Conservation (phyloP, 2,329 filamentous ascomycete genomes). For the Colletotrichum neosansevieriae region DNA sequence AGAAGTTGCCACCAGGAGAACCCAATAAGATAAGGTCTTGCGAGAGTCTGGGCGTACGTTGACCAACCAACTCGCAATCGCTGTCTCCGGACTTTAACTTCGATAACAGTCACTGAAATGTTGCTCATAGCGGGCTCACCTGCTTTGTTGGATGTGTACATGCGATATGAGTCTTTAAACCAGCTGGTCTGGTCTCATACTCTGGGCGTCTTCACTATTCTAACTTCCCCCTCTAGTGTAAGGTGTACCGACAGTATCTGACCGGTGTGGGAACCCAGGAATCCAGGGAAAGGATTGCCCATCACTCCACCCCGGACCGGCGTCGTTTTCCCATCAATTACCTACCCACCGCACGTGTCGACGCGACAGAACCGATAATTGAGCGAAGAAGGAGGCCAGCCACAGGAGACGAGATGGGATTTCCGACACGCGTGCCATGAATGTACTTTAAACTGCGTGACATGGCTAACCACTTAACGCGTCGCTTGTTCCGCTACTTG, state of each 20-base stretch:
- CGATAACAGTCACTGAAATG: too few relatives aligned
- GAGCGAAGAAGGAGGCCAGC: neutral
- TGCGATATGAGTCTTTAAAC: neutral
- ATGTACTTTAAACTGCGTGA: neutral
- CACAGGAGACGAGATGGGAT: constrained; percentile 20
- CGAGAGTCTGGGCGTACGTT: too few relatives aligned
- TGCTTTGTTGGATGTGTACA: neutral
- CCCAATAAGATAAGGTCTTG: too few relatives aligned
- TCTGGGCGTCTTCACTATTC: neutral
- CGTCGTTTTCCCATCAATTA: constrained; percentile 31
- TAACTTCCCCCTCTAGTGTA: neutral
- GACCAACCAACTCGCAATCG: too few relatives aligned
- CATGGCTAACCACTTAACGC: neutral
- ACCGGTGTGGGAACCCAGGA: neutral
- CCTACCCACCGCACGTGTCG: constrained; percentile 16
- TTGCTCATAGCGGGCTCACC: too few relatives aligned
- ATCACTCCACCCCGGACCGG: constrained; percentile 1
- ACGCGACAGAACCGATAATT: constrained; percentile 16
- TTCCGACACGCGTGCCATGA: neutral
- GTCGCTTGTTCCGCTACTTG: constrained; percentile 6
- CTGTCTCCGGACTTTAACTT: neutral
- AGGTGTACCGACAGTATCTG: neutral
- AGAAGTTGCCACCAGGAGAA: too few relatives aligned
- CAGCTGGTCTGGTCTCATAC: neutral
- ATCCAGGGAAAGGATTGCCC: neutral